Evolutionary conservation across 2,329 filamentous ascomycete genomes (phyloP).

Genomic region (Pestalotiopsis fici): DNA sequence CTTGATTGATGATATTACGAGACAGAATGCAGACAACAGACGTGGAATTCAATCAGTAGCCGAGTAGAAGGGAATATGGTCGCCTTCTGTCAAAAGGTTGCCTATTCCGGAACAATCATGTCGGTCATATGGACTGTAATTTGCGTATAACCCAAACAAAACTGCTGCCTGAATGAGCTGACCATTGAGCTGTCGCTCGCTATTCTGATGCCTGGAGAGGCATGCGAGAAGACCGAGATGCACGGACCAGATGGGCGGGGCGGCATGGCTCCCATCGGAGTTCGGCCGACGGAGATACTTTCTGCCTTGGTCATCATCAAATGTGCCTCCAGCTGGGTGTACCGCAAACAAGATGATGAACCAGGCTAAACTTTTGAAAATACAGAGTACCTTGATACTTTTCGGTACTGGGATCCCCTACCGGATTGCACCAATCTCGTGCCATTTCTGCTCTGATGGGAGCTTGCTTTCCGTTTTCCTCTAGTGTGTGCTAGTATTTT

Average conservation of each 20-base stretch:
- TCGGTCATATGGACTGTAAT: background rate
- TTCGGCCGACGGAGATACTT: background rate
- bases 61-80: background rate
- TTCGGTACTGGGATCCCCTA: no score
- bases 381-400: no score
- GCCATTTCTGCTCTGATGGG: no score
- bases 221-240: background rate
- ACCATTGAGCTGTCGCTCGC: background rate
- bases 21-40: background rate
- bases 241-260: background rate
- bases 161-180: background rate
- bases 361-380: no score
- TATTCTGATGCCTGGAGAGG: conserved; percentile 5
- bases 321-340: no score
- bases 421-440: no score
- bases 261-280: background rate
- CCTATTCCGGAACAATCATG: background rate
- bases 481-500: no score
- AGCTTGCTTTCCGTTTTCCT: no score
- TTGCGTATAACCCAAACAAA: background rate
- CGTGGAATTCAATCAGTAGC: no score
- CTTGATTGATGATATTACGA: background rate
- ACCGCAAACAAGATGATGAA: no score
- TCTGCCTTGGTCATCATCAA: no score
- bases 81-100: background rate